Percentiles rank a stretch among this genome's conserved stretches.
Conservation (phyloP, 2,329 filamentous ascomycete genomes). For the Calonectria henricotiae region DNA sequence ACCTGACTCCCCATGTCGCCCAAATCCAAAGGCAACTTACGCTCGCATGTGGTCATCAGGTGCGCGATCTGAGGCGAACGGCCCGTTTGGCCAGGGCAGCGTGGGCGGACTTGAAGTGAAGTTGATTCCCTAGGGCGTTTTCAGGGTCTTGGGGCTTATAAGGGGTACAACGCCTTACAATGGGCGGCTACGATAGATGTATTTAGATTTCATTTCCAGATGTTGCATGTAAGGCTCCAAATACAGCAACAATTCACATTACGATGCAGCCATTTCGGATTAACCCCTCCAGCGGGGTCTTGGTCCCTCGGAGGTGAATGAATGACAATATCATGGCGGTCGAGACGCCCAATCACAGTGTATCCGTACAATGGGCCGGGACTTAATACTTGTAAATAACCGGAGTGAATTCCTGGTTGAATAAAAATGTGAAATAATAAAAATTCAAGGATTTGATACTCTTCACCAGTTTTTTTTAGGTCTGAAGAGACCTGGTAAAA, state of each 20-base stretch:
- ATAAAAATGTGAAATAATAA: background rate
- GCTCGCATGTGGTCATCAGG: conserved; percentile 68
- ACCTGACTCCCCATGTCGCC: conserved; percentile 64
- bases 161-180: conserved; percentile 1
- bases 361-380: too few species aligned
- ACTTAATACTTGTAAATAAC: background rate
- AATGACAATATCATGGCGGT: background rate
- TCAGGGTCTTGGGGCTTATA: conserved; percentile 21
- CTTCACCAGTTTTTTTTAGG: background rate
- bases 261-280: background rate
- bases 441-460: background rate
- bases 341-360: background rate
- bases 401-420: background rate
- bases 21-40: conserved; percentile 66
- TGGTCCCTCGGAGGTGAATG: background rate
- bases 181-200: conserved; percentile 31
- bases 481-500: background rate
- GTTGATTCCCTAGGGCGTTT: conserved; percentile 34
- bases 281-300: background rate
- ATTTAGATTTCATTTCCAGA: conserved; percentile 35
- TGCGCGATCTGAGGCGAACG: conserved; percentile 68
- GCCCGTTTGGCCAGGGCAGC: conserved; percentile 67
- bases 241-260: conserved; percentile 7
- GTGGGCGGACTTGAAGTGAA: conserved; percentile 64
- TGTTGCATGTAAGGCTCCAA: conserved; percentile 29